A percentile compares a stretch with the other conserved stretches of the same genome.
These are phyloP conservation scores for Ampelomyces quisqualis DNA, from an alignment of 2,329 filamentous ascomycete genomes.

Conservation along the genomic window DNA sequence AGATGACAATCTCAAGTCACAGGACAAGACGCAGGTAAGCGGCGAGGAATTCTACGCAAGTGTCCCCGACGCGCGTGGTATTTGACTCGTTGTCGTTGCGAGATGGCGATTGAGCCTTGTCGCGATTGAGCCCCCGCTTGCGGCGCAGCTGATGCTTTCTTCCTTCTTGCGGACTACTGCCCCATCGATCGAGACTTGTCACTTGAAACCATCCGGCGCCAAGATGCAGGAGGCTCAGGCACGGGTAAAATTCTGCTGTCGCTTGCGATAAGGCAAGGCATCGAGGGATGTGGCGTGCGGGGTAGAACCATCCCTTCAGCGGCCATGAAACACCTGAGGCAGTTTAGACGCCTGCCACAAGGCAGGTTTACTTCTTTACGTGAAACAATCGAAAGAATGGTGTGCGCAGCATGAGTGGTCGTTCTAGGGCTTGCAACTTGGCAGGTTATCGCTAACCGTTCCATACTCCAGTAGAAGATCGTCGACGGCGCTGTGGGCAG, in stretches of 20 bases:
- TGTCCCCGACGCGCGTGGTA: constrained; percentile 25
- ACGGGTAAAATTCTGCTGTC: background rate
- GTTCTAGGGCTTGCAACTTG: too few relatives aligned
- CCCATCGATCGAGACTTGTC: constrained; percentile 13
- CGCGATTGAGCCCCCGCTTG: background rate
- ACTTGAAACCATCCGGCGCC: constrained; percentile 17
- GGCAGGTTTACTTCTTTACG: constrained; percentile 10
- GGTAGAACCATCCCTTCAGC: constrained; percentile 20
- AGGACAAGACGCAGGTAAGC: constrained; percentile 5
- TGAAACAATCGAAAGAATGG: constrained; percentile 10
- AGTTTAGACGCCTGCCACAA: constrained; percentile 2
- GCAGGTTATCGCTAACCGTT: too few relatives aligned
- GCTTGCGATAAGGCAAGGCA: constrained; percentile 9
- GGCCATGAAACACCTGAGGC: constrained; percentile 5
- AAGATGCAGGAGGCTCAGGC: constrained; percentile 13
- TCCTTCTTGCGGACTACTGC: constrained; percentile 9
- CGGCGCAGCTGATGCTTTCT: constrained; percentile 16
- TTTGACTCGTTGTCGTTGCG: constrained; percentile 16
- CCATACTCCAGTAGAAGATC: too few relatives aligned
- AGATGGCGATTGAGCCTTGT: background rate
- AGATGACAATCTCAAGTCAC: constrained; percentile 5
- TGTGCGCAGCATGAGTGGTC: too few relatives aligned
- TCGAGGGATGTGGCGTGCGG: constrained; percentile 18
- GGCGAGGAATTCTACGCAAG: constrained; percentile 18
- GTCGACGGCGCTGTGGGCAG: too few relatives aligned